Evolutionary conservation across 495 filamentous ascomycete genomes (phyloP).

Genomic region (Lasiosphaeria miniovina): DNA sequence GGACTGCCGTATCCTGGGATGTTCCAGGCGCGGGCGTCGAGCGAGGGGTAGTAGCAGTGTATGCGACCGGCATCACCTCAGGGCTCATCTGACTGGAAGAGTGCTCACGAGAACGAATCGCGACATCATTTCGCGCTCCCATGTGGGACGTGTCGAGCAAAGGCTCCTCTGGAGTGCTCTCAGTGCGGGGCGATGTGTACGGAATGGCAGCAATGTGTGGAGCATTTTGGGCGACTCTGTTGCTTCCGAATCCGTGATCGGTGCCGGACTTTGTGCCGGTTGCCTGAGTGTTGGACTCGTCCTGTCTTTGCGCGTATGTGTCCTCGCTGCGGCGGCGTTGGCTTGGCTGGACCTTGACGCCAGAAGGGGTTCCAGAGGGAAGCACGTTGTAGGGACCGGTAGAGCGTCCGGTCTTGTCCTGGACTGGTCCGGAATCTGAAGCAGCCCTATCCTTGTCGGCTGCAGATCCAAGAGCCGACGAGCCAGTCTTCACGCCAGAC

Average conservation of each 20-base stretch:
- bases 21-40: background rate
- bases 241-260: no score
- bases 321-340: background rate
- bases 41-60: slow-evolving; percentile 9
- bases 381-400: slow-evolving; percentile 20
- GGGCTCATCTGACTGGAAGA: slow-evolving; percentile 20
- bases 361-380: slow-evolving; percentile 26
- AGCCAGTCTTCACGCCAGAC: background rate
- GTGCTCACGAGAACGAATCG: background rate
- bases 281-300: background rate
- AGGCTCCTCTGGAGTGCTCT: background rate
- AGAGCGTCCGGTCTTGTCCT: background rate
- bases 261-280: background rate
- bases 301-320: background rate
- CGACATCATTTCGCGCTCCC: background rate
- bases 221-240: no score
- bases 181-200: background rate
- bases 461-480: background rate
- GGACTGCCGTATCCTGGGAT: background rate
- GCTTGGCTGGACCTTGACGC: slow-evolving; percentile 21
- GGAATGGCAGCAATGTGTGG: background rate
- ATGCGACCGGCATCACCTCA: slow-evolving; percentile 21
- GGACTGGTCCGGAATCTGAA: background rate
- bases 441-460: background rate
- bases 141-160: slow-evolving; percentile 1